Evolutionary conservation across 306 rosid species (phyloP), one percentile per base, ranked within the genome.

Genomic region (Trifolium dubium): DNA sequence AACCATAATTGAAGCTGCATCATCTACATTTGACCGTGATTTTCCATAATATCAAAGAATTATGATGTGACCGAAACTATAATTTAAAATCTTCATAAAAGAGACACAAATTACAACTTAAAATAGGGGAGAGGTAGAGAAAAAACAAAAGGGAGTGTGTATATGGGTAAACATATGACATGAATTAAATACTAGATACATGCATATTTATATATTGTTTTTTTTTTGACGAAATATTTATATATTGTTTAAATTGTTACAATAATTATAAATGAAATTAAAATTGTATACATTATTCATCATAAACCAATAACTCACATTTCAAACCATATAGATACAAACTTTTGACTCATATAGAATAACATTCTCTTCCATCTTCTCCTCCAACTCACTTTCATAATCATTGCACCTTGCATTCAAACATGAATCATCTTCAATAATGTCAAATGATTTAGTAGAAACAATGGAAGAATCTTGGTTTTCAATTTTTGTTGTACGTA

Each of bases 341-440:
- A 84, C 78, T 80, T 76, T 77, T n/a, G 82, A 79, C 72, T 84
- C 87, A 12, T 73, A 64, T 5, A 69, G 63, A 55, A 77, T 8
- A 49, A 49, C 34, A 32, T 12, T 37, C 65, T 23, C 53, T 14
- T 14, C 55, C 54, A 47, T n/a, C 14, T 41, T 14, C 28, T 69
- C 72, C 64, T 66, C 67, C 65, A 47, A 62, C 53, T 17, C 60
- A 43, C n/a, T 19, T 23, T 30, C 53, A 55, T 30, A 8, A 17
- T 63, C 63, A 31, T 32, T 49, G 30, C 47, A 47, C 14, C 34
- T 80, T 41, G 34, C 19, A 61, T 50, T 8, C 53, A 50, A 61
- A 68, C 7, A 68, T 53, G 77, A 69, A 74, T 32, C 68, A 53
- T 62, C 71, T 31, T 69, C 54, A 12, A 11, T 10, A 7, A 3